Evolutionary conservation across 2,329 filamentous ascomycete species (phyloP), one percentile per base, ranked within the genome.

Genomic region (Pseudocercospora fijiensis): DNA sequence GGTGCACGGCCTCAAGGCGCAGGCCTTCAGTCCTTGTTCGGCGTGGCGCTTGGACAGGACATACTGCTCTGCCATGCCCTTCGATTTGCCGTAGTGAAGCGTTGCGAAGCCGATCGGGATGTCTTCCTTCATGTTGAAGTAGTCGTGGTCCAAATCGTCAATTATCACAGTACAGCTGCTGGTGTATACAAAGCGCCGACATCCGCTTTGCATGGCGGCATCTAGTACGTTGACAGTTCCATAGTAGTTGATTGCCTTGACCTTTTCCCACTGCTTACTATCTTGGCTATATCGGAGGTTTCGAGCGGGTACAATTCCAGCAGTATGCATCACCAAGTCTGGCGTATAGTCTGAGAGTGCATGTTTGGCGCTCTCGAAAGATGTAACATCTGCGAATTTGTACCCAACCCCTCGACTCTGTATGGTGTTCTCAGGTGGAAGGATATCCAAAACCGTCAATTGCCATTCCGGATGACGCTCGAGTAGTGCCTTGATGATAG

Each of bases 261-360:
- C 89, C 37, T 91, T 78, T 18, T 85, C 83, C 82, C 73, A 73
- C 76, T 78, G 76, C 55, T 71, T 69, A 2, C 73, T 69, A 37
- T 73, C 73, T 59, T 70, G 76, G 56, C 71, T 76, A 70, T 83
- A 82, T 24, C 81, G 74, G 49, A 67, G 64, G 20, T 70, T 60
- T 22, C 79, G 76, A 0, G 75, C 66, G 0, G 79, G 78, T 16
- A 79, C 77, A 3, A 80, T 72, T 77, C 78, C 84, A 20, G 94
- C 95, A 1, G 93, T 96, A 78, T 99, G 94, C 73, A 98, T 89
- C 58, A 99, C 91, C 13, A 96, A 86, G 74, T 92, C 88, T 20
- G 94, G 93, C 71, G 84, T 85, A 60, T 88, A 82, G 67, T 45
- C 27, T 30, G 83, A 77, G 71, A 98, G 87, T 1, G 77, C 76